phyloP scores from a whole-genome alignment of 2,329 filamentous ascomycete genomes.

The Trichothecium sympodiale region DNA sequence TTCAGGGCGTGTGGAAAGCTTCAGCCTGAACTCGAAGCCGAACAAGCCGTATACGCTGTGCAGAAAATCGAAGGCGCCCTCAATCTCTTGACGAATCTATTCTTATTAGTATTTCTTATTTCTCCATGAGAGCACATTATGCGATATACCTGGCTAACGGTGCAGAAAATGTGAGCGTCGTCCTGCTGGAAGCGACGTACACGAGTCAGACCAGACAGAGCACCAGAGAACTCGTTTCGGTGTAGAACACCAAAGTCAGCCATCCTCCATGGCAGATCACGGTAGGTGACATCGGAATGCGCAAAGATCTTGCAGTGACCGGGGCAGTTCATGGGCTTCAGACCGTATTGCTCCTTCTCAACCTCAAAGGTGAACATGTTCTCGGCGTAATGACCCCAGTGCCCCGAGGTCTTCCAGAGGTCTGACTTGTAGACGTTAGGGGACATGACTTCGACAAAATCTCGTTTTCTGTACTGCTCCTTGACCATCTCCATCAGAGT shows the following conservation, averaged over 20 bases:
- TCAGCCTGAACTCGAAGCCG: slow-evolving; percentile 70
- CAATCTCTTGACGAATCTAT: slow-evolving; percentile 42
- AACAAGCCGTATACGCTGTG: slow-evolving; percentile 57
- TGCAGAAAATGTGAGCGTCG: slow-evolving; percentile 91
- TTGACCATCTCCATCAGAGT: slow-evolving; percentile 71
- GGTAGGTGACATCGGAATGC: slow-evolving; percentile 72
- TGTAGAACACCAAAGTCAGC: slow-evolving; percentile 95
- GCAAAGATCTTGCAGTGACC: slow-evolving; percentile 85
- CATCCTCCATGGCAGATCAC: slow-evolving; percentile 78
- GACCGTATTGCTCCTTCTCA: slow-evolving; percentile 61
- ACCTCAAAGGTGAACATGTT: slow-evolving; percentile 73
- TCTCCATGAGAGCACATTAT: background rate
- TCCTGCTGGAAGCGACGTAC: slow-evolving; percentile 94
- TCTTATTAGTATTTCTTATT: background rate
- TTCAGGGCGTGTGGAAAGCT: slow-evolving; percentile 82
- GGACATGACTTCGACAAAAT: slow-evolving; percentile 89
- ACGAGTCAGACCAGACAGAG: slow-evolving; percentile 79
- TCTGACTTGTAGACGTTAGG: slow-evolving; percentile 91
- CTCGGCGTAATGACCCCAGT: slow-evolving; percentile 78
- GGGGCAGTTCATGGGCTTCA: slow-evolving; percentile 99
- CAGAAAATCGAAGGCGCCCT: slow-evolving; percentile 79
- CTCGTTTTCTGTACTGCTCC: slow-evolving; percentile 83
- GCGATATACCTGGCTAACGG: slow-evolving; percentile 21
- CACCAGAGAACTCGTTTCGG: slow-evolving; percentile 89
- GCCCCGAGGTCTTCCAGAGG: slow-evolving; percentile 89